Conservation (phyloP, 2,329 filamentous ascomycete genomes). For the Phialocephala sp. region DNA sequence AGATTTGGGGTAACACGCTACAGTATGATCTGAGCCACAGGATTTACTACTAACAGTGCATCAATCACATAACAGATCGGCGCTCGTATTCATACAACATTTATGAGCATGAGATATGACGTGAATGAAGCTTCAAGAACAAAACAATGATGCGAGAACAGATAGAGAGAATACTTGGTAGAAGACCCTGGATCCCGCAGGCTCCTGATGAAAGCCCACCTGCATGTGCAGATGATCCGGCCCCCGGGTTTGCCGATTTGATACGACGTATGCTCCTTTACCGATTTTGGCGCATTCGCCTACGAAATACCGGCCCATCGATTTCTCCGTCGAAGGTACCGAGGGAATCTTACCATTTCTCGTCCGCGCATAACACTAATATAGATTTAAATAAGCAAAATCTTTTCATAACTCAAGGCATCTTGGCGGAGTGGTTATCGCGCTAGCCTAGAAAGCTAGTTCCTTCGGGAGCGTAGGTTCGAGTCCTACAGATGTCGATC, state of each 20-base stretch:
- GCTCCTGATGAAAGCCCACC: too few relatives aligned
- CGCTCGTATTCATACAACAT: too few relatives aligned
- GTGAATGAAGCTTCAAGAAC: background rate
- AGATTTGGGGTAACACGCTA: too few relatives aligned
- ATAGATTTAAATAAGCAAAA: conserved; percentile 10
- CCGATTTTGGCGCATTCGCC: too few relatives aligned
- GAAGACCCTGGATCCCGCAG: background rate
- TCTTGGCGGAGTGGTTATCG: conserved; percentile 25
- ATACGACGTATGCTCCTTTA: too few relatives aligned
- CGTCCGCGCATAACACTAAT: background rate
- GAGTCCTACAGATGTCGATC: conserved; percentile 30
- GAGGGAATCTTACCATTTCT: background rate
- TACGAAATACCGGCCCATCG: too few relatives aligned
- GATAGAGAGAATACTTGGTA: background rate
- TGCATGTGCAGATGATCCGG: too few relatives aligned
- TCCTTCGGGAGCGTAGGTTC: conserved; percentile 33
- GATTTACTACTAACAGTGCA: background rate
- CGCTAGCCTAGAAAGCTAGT: conserved; percentile 31
- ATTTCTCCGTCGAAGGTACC: background rate
- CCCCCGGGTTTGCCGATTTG: too few relatives aligned
- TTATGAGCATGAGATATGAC: background rate
- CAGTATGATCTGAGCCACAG: background rate
- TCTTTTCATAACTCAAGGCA: background rate
- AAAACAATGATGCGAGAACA: background rate
- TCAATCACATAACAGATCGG: too few relatives aligned